These are phyloP conservation scores for Lumnitzera littorea DNA, from an alignment of 345 rosid genomes.

Conservation along the genomic window DNA sequence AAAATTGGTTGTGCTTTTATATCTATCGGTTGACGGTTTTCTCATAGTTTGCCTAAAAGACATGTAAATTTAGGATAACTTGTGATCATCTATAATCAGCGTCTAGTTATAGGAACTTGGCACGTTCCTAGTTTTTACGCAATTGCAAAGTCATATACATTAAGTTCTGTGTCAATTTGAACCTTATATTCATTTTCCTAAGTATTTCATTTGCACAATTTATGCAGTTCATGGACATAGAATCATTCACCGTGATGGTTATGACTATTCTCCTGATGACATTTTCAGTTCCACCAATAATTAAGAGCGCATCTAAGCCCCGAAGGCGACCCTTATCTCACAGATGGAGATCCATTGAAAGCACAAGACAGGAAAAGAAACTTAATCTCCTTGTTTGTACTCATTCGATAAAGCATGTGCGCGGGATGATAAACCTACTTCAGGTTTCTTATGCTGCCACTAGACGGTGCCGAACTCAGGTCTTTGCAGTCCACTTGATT, in stretches of 20 bases:
- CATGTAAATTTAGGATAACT: too few relatives aligned
- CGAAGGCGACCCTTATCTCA: constrained; percentile 15
- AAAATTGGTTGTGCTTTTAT: too few relatives aligned
- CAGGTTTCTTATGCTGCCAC: constrained; percentile 30
- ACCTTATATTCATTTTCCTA: neutral
- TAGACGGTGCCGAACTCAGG: constrained; percentile 23
- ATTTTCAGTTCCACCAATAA: constrained; percentile 31
- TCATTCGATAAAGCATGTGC: constrained; percentile 23
- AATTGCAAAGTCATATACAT: too few relatives aligned
- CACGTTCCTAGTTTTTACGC: too few relatives aligned
- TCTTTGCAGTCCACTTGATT: constrained; percentile 44
- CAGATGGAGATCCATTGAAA: constrained; percentile 33
- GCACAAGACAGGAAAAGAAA: constrained; percentile 22
- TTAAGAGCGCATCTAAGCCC: constrained; percentile 18
- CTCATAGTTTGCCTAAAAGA: too few relatives aligned
- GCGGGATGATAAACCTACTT: constrained; percentile 27
- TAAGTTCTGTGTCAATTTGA: too few relatives aligned
- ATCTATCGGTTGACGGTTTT: too few relatives aligned
- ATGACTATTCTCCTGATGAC: constrained; percentile 31
- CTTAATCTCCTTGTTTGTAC: constrained; percentile 31
- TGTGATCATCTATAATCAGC: too few relatives aligned
- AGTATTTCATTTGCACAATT: neutral
- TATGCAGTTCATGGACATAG: constrained; percentile 31
- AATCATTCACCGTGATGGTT: constrained; percentile 32
- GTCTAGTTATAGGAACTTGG: too few relatives aligned